Conservation (phyloP, 306 rosid species). For the Lotus japonicus region DNA sequence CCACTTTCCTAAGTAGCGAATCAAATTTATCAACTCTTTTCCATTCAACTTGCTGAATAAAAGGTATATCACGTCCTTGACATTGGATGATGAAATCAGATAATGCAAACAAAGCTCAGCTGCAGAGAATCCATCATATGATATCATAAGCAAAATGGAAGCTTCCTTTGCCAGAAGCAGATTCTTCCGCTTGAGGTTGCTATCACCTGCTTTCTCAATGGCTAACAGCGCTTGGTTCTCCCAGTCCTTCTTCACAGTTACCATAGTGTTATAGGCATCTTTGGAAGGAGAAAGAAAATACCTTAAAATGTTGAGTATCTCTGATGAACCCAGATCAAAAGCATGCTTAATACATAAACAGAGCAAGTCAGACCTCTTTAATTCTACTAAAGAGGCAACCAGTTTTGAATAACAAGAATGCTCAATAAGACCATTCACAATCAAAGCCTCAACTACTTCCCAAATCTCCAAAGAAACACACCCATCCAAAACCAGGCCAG, state of each 20-base stretch:
- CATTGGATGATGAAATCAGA: conserved; percentile 58
- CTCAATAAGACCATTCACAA: conserved; percentile 45
- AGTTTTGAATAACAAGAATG: conserved; percentile 42
- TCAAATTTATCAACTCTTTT: conserved; percentile 54
- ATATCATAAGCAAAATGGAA: conserved; percentile 68
- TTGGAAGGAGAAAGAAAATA: conserved; percentile 55
- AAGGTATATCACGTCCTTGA: conserved; percentile 45
- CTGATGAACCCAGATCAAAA: conserved; percentile 53
- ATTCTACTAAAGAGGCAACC: conserved; percentile 41
- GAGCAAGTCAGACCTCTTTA: conserved; percentile 56
- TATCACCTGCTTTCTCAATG: conserved; percentile 40
- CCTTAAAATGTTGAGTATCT: conserved; percentile 57
- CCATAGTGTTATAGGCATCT: conserved; percentile 33
- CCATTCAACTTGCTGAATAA: conserved; percentile 57
- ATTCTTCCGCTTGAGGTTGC: conserved; percentile 28
- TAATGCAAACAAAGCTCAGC: conserved; percentile 73
- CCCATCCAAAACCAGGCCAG: conserved; percentile 57
- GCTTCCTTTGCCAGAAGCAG: conserved; percentile 54
- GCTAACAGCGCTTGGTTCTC: conserved; percentile 63
- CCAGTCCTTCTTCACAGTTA: conserved; percentile 70
- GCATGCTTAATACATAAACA: conserved; percentile 63
- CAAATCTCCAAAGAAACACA: conserved; percentile 60
- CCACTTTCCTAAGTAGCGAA: conserved; percentile 75
- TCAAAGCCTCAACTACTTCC: conserved; percentile 63
- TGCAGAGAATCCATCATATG: conserved; percentile 65